These are phyloP conservation scores for Barnettozyma sp. DNA, from an alignment of 805 yeast species.

Conservation along the genomic window DNA sequence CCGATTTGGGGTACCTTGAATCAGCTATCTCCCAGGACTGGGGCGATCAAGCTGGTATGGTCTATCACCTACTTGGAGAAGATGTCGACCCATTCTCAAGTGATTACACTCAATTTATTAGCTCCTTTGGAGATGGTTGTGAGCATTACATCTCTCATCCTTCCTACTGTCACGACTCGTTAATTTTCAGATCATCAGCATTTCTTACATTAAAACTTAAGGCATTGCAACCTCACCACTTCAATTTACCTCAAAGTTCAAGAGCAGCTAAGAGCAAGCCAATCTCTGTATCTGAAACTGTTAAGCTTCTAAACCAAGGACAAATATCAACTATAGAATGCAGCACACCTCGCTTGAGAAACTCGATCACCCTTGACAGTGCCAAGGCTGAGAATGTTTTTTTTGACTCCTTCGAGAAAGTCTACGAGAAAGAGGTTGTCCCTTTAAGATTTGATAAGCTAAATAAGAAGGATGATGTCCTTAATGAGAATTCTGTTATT, in stretches of 20 bases:
- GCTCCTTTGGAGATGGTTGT: constrained; percentile 43
- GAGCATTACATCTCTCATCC: constrained; percentile 73
- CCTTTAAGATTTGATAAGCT: constrained; percentile 18
- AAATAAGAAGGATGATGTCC: constrained; percentile 11
- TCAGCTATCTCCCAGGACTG: constrained; percentile 28
- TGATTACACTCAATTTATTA: constrained; percentile 43
- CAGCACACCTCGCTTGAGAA: constrained; percentile 10
- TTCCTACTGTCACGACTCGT: constrained; percentile 49
- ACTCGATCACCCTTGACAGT: constrained; percentile 11
- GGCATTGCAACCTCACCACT: constrained; percentile 37
- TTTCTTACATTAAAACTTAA: constrained; percentile 49
- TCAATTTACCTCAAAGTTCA: constrained; percentile 32
- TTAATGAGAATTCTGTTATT: constrained; percentile 14
- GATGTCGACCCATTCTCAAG: constrained; percentile 42
- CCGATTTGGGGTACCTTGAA: constrained; percentile 40
- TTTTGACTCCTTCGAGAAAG: constrained; percentile 22
- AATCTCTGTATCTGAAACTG: constrained; percentile 16
- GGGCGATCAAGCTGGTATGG: constrained; percentile 37
- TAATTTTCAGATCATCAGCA: constrained; percentile 53
- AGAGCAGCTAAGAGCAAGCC: constrained; percentile 26
- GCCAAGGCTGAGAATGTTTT: constrained; percentile 9
- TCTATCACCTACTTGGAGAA: constrained; percentile 75
- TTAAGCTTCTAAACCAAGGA: constrained; percentile 18
- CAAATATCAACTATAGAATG: constrained; percentile 19
- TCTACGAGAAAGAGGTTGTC: constrained; percentile 24